Percentiles rank a stretch among this genome's conserved stretches.
These are phyloP conservation scores for Paradendryphiella salina DNA, from an alignment of 2,329 filamentous ascomycete species.

Conservation along the genomic window DNA sequence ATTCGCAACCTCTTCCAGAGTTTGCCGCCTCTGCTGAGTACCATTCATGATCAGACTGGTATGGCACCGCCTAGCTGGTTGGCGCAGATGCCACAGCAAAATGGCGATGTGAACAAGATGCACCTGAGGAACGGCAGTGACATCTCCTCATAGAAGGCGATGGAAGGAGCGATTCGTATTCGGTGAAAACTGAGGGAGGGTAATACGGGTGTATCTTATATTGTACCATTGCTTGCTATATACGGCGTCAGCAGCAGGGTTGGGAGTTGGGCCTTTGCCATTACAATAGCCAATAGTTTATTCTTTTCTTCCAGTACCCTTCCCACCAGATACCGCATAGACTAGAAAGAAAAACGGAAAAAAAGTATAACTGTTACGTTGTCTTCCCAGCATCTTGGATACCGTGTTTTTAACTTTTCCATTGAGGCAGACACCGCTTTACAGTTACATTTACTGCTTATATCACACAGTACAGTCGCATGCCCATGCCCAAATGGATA, in stretches of 20 bases:
- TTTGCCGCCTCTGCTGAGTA: conserved; percentile 78
- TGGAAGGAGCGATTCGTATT: not conserved
- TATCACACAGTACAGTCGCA: no score
- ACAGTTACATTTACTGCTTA: not conserved
- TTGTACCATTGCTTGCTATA: conserved; percentile 10
- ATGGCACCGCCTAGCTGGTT: conserved; percentile 78
- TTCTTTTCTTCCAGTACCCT: not conserved
- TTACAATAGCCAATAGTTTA: not conserved
- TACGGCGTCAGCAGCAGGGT: conserved; percentile 7
- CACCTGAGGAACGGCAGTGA: conserved; percentile 36
- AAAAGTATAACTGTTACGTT: not conserved
- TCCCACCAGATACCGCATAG: not conserved
- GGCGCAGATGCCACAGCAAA: conserved; percentile 55
- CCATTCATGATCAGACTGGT: conserved; percentile 87
- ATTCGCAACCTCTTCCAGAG: conserved; percentile 84
- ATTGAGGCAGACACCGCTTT: not conserved
- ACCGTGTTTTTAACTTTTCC: not conserved
- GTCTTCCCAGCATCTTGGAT: not conserved
- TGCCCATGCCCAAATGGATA: no score
- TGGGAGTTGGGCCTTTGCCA: conserved; percentile 4
- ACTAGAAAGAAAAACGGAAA: not conserved
- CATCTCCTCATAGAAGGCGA: conserved; percentile 7
- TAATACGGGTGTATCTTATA: not conserved
- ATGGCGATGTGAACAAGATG: conserved; percentile 24
- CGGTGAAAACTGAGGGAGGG: not conserved